These are phyloP conservation scores for Nakaseomyces sp. DNA, from an alignment of 1,139 yeast species.

Conservation along the genomic window DNA sequence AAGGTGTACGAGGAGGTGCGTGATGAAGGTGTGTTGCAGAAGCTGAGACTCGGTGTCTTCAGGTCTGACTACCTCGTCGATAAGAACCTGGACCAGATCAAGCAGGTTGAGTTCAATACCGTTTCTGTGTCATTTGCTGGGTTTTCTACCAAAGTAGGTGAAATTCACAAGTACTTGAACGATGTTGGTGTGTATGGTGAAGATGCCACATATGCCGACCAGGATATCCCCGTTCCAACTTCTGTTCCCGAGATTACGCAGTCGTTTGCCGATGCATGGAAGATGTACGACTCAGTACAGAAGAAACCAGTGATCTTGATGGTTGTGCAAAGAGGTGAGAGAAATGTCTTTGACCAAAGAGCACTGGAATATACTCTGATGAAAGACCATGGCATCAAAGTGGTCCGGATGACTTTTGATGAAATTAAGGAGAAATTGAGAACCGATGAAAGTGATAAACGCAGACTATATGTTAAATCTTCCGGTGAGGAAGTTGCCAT, in stretches of 20 bases:
- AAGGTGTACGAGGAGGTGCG: slow-evolving; percentile 45
- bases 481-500: slow-evolving; percentile 71
- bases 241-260: slow-evolving; percentile 54
- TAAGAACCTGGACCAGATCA: slow-evolving; percentile 42
- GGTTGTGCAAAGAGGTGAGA: slow-evolving; percentile 75
- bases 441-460: slow-evolving; percentile 34
- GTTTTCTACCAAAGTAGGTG: slow-evolving; percentile 69
- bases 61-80: slow-evolving; percentile 87
- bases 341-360: slow-evolving; percentile 88
- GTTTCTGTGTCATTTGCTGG: slow-evolving; percentile 95
- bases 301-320: slow-evolving; percentile 49
- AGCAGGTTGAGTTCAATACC: slow-evolving; percentile 93
- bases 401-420: slow-evolving; percentile 59
- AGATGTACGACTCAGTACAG: slow-evolving; percentile 40
- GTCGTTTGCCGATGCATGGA: slow-evolving; percentile 60
- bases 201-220: slow-evolving; percentile 35
- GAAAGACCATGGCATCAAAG: slow-evolving; percentile 45
- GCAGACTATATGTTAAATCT: slow-evolving; percentile 42
- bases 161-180: slow-evolving; percentile 61
- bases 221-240: slow-evolving; percentile 56
- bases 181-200: slow-evolving; percentile 44
- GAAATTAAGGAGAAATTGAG: slow-evolving; percentile 41
- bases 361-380: slow-evolving; percentile 65
- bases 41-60: slow-evolving; percentile 71
- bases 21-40: slow-evolving; percentile 49